Conservation (phyloP, 2,329 filamentous ascomycete species). For the Amesomyces nigricolor region DNA sequence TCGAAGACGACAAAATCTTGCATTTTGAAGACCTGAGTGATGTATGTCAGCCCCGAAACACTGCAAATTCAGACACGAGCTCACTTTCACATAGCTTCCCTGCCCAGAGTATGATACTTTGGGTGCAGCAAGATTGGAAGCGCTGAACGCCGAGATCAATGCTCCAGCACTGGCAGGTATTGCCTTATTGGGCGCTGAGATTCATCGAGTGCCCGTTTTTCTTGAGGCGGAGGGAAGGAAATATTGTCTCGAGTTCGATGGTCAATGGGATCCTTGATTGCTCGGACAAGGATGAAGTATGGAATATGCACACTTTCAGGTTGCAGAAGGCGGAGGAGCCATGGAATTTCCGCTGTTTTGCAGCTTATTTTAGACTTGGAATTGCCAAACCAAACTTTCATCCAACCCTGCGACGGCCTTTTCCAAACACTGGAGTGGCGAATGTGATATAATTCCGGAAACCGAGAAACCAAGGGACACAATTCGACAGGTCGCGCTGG, state of each 20-base stretch:
- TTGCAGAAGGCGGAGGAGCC: too few species aligned
- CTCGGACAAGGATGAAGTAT: too few species aligned
- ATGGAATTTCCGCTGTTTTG: too few species aligned
- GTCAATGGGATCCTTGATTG: background rate
- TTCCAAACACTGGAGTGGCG: too few species aligned
- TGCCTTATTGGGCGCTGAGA: slow-evolving; percentile 3
- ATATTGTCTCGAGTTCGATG: slow-evolving; percentile 5
- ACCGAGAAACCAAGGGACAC: too few species aligned
- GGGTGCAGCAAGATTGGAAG: slow-evolving; percentile 5
- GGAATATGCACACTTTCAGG: too few species aligned
- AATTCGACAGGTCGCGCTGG: too few species aligned
- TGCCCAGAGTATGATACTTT: slow-evolving; percentile 9
- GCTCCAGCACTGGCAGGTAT: slow-evolving; percentile 7
- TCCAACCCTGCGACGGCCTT: too few species aligned
- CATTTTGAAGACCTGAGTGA: background rate
- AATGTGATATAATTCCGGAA: too few species aligned
- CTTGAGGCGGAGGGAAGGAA: background rate
- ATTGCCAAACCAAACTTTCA: too few species aligned
- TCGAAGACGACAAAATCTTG: background rate
- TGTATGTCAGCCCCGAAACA: too few species aligned
- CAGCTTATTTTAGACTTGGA: too few species aligned
- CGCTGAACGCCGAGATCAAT: slow-evolving; percentile 12
- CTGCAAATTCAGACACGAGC: background rate
- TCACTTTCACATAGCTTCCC: slow-evolving; percentile 7
- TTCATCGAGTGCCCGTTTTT: background rate